These are phyloP conservation scores for Saturnispora bothae DNA, from an alignment of 805 yeast genomes.

Conservation along the genomic window DNA sequence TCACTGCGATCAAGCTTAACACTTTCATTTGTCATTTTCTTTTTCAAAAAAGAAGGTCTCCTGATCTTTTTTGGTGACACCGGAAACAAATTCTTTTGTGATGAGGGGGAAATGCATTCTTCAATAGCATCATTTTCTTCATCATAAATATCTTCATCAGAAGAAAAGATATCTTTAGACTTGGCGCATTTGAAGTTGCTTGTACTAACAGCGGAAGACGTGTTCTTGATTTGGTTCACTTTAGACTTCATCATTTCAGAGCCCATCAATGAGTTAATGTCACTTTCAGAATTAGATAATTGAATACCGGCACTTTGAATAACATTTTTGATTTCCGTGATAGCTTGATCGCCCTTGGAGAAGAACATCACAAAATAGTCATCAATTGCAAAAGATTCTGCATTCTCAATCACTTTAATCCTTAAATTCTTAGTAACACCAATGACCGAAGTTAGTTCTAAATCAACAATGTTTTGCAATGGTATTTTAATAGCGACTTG, in stretches of 20 bases:
- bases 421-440: conserved; percentile 47
- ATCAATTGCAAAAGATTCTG: conserved; percentile 46
- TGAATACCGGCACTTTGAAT: conserved; percentile 27
- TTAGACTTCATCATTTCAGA: conserved; percentile 18
- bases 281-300: conserved; percentile 12
- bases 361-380: conserved; percentile 64
- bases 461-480: conserved; percentile 49
- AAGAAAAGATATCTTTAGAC: conserved; percentile 9
- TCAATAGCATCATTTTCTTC: not conserved
- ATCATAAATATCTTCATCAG: conserved; percentile 10
- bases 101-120: not conserved
- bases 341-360: conserved; percentile 36
- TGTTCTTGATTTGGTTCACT: conserved; percentile 17
- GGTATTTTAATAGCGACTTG: conserved; percentile 76
- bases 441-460: conserved; percentile 45
- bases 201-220: conserved; percentile 20
- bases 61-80: not conserved
- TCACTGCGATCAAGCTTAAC: not conserved
- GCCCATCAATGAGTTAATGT: conserved; percentile 18
- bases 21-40: not conserved
- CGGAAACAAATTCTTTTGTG: not conserved
- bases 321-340: conserved; percentile 30
- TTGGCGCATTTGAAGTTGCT: conserved; percentile 11
- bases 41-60: not conserved
- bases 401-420: conserved; percentile 50